Evolutionary conservation across 2,329 filamentous ascomycete species (phyloP).

Genomic region (Penicillium polonicum): DNA sequence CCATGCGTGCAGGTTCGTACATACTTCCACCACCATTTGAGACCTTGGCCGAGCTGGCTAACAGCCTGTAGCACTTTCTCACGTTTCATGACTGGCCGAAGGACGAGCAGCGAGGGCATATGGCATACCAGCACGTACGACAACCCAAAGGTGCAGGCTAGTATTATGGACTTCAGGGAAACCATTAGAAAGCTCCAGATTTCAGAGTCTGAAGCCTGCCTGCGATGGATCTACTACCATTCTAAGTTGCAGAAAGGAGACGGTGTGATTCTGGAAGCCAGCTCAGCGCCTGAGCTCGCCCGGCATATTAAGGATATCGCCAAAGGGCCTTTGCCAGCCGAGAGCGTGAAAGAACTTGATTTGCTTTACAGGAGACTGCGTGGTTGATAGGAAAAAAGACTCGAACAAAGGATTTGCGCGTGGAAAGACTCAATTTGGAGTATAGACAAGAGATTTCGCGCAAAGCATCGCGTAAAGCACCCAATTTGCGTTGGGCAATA

Average conservation of each 20-base stretch:
- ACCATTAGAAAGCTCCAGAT: background rate
- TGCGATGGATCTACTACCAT: constrained; percentile 39
- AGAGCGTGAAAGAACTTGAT: constrained; percentile 14
- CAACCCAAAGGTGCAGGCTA: background rate
- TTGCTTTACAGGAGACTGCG: background rate
- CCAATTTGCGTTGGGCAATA: background rate
- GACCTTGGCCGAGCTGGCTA: too few relatives aligned
- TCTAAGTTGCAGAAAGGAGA: constrained; percentile 28
- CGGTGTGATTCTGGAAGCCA: constrained; percentile 39
- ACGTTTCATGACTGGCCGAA: too few relatives aligned
- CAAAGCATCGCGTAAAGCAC: constrained; percentile 7
- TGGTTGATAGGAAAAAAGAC: background rate
- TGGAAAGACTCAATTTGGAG: background rate
- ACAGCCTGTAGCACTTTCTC: too few relatives aligned
- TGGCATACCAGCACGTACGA: background rate
- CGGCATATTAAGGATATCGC: constrained; percentile 30
- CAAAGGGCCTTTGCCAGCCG: constrained; percentile 35
- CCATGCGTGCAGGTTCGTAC: too few relatives aligned
- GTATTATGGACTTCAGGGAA: background rate
- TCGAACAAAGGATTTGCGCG: background rate
- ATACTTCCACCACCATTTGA: too few relatives aligned
- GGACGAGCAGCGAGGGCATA: too few relatives aligned
- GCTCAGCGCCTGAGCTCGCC: constrained; percentile 31
- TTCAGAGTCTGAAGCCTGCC: constrained; percentile 2
- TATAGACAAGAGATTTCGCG: constrained; percentile 3